Evolutionary conservation across 2,329 filamentous ascomycete genomes (phyloP).

Genomic region (Orbilia blumenaviensis): DNA sequence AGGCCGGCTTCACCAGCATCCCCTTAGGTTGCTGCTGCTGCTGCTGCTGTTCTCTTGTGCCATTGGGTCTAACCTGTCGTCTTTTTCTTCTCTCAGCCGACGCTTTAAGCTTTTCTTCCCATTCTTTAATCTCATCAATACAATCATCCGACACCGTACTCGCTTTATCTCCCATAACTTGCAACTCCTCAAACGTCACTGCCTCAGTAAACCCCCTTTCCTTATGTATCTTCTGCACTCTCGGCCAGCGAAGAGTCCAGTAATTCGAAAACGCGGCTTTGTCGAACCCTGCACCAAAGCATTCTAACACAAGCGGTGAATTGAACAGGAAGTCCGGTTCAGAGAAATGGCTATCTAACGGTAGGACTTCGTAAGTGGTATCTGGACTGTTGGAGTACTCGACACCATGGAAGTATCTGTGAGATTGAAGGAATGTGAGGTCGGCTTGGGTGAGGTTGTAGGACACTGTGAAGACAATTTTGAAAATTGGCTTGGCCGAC

Average conservation of each 20-base stretch:
- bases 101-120: conserved; percentile 67
- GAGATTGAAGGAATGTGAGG: conserved; percentile 62
- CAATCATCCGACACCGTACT: conserved; percentile 66
- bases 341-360: conserved; percentile 17
- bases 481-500: conserved; percentile 59
- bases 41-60: no score
- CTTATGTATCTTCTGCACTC: conserved; percentile 77
- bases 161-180: conserved; percentile 71
- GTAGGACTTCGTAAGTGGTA: background rate
- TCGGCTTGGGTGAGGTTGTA: conserved; percentile 64
- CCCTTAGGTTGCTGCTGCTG: conserved; percentile 26
- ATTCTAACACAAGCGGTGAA: conserved; percentile 78
- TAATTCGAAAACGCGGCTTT: conserved; percentile 74
- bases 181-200: conserved; percentile 75
- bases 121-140: conserved; percentile 70
- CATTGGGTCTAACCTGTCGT: background rate
- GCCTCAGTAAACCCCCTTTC: conserved; percentile 77
- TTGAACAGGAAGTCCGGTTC: conserved; percentile 65
- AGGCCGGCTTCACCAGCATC: conserved; percentile 35
- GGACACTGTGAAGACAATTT: conserved; percentile 59
- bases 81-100: conserved; percentile 2
- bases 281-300: conserved; percentile 82
- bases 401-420: conserved; percentile 61
- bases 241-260: conserved; percentile 79
- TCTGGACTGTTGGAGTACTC: conserved; percentile 55